Conservation (phyloP, 2,329 filamentous ascomycete genomes). For the Ceratocystis colombiana region DNA sequence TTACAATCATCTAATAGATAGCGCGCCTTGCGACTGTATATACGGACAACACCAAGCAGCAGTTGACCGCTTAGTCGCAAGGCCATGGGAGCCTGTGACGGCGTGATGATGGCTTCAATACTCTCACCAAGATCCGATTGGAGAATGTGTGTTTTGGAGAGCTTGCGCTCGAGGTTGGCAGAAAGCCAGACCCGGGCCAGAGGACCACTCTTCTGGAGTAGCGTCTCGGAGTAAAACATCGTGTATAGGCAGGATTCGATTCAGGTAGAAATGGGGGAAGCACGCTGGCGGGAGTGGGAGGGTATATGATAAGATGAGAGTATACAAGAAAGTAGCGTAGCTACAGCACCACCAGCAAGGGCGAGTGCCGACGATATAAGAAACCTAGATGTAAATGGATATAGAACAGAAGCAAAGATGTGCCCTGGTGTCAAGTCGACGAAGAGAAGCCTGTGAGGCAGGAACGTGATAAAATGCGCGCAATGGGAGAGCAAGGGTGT, state of each 20-base stretch:
- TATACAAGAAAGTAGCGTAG: conserved; percentile 10
- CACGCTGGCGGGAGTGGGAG: background rate
- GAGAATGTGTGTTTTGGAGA: conserved; percentile 91
- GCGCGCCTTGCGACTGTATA: conserved; percentile 93
- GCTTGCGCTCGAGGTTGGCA: conserved; percentile 94
- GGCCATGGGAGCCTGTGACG: conserved; percentile 87
- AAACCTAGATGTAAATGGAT: background rate
- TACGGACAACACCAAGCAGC: conserved; percentile 87
- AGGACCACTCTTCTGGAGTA: conserved; percentile 93
- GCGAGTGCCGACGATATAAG: background rate
- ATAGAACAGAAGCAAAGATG: background rate
- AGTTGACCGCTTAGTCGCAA: conserved; percentile 88
- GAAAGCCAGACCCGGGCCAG: conserved; percentile 96
- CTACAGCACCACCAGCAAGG: background rate
- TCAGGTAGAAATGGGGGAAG: background rate
- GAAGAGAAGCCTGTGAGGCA: background rate
- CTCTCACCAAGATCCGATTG: conserved; percentile 92
- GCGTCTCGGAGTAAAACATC: conserved; percentile 97
- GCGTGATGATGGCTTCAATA: conserved; percentile 88
- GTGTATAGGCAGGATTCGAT: conserved; percentile 30
- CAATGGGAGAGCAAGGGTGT: background rate
- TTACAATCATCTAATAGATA: conserved; percentile 97
- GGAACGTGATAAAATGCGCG: conserved; percentile 3
- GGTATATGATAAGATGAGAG: conserved; percentile 10
- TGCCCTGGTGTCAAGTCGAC: background rate